phyloP scores from a whole-genome alignment of 192 early-diverging fungal species.

The Coemansia furcata region DNA sequence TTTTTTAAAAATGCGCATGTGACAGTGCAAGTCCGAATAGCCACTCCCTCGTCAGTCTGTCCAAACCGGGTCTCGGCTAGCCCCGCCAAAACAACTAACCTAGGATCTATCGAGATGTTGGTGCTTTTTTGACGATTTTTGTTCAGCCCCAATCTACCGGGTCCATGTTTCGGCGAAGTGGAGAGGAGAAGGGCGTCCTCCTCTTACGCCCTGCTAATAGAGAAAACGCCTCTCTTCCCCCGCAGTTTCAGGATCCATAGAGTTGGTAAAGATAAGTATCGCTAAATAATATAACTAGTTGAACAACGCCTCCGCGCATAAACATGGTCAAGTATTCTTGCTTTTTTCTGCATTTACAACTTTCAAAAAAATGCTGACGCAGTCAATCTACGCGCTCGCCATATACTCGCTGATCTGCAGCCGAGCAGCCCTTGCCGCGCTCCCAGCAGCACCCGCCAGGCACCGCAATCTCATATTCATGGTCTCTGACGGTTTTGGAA shows the following conservation, averaged over 20 bases:
- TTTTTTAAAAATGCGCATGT: background rate
- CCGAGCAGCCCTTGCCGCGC: background rate
- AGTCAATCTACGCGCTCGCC: background rate
- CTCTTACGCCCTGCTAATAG: background rate
- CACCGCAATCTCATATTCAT: constrained; percentile 59
- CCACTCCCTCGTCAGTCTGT: background rate
- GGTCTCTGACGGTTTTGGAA: constrained; percentile 63
- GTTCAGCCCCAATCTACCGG: background rate
- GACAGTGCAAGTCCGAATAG: background rate
- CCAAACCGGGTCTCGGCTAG: background rate
- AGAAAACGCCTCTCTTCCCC: background rate
- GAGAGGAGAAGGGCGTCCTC: background rate
- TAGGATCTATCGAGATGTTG: background rate
- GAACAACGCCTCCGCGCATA: background rate
- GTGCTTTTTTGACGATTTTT: background rate
- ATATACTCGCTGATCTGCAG: background rate
- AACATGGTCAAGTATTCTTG: background rate
- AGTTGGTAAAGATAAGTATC: background rate
- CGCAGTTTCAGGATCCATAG: background rate
- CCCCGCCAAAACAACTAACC: background rate
- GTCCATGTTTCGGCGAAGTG: background rate
- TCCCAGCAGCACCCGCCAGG: background rate
- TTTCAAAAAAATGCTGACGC: background rate
- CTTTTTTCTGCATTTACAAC: background rate
- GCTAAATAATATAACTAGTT: background rate